Evolutionary conservation across 345 rosid species (phyloP), one percentile per base, ranked within the genome.

Genomic region (Arabidopsis suecica): DNA sequence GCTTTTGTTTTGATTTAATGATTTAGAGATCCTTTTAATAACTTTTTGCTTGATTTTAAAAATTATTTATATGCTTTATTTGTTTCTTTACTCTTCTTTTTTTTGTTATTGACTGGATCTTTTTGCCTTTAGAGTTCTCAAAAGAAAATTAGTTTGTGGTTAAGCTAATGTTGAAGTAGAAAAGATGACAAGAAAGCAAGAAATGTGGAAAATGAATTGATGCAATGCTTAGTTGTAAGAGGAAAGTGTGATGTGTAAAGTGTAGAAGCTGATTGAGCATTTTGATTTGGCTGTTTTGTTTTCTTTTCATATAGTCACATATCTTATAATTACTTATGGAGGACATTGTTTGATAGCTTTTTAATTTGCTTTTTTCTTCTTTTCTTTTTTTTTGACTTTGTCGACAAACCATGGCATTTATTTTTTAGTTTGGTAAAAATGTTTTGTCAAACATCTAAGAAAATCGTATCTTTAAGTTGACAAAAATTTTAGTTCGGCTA

Each of bases 161-260:
- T 25, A 25, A 25, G 28, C 28, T 22, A 22, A 20, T 33, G 47
- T 66, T 11, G 22, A 51, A 32, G 45, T 32, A 18, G 12, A 65
- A 6, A 65, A 34, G 64, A 65, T 44, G 49, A 50, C 60, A 54
- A 23, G 22, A 58, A 74, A 66, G 73, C 60, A 60, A 75, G 32
- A 59, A 50, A 59, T 25, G 3, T 18, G 56, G 63, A 68, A 60
- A 11, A 30, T 67, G 33, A 30, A 57, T 73, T 48, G 9, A 47
- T 66, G 62, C 62, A 60, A 68, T 61, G 79, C 79, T 69, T 76
- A 69, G 79, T 61, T 76, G 79, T 68, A 69, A 69, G 48, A 69
- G 69, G 49, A 61, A 42, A 61, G 20, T 42, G 20, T 66, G 58
- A 42, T 42, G 42, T 70, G 75, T 69, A 76, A 76, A 76, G 75